Conservation (phyloP, 2,329 filamentous ascomycete species). For the Epichloe amarillans region DNA sequence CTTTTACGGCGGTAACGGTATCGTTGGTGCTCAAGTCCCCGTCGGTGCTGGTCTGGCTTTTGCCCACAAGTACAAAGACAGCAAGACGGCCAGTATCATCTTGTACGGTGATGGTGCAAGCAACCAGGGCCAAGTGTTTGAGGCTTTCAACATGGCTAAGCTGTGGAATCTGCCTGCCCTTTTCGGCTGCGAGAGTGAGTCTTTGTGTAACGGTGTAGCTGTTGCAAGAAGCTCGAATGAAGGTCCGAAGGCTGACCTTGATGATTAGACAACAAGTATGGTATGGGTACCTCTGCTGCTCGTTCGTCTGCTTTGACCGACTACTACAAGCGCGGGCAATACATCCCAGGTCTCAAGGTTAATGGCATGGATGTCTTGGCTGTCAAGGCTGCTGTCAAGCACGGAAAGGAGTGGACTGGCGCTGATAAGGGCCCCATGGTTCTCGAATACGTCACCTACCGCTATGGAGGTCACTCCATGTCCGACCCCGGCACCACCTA, state of each 20-base stretch:
- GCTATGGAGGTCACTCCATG: constrained; percentile 99
- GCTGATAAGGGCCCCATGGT: constrained; percentile 85
- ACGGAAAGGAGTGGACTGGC: constrained; percentile 78
- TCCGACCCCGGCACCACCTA: constrained; percentile 98
- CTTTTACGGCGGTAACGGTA: constrained; percentile 98
- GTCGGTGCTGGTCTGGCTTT: constrained; percentile 95
- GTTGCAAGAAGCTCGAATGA: too few relatives aligned
- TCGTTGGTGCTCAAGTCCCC: constrained; percentile 95
- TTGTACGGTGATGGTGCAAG: constrained; percentile 96
- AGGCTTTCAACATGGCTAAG: constrained; percentile 99
- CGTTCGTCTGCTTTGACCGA: constrained; percentile 93
- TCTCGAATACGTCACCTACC: constrained; percentile 97
- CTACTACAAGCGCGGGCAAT: constrained; percentile 99
- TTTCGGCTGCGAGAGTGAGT: constrained; percentile 95
- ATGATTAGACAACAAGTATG: constrained; percentile 91
- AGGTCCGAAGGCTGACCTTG: background rate
- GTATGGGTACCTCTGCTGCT: constrained; percentile 94
- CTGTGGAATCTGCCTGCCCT: constrained; percentile 93
- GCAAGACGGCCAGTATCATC: constrained; percentile 75
- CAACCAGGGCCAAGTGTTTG: constrained; percentile 99
- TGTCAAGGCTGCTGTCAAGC: constrained; percentile 89
- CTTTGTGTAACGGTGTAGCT: too few relatives aligned
- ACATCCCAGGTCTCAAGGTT: constrained; percentile 98
- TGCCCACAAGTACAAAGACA: constrained; percentile 84
- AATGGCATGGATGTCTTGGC: constrained; percentile 99